phyloP scores from a whole-genome alignment of 345 rosid genomes.

The Firmiana major region DNA sequence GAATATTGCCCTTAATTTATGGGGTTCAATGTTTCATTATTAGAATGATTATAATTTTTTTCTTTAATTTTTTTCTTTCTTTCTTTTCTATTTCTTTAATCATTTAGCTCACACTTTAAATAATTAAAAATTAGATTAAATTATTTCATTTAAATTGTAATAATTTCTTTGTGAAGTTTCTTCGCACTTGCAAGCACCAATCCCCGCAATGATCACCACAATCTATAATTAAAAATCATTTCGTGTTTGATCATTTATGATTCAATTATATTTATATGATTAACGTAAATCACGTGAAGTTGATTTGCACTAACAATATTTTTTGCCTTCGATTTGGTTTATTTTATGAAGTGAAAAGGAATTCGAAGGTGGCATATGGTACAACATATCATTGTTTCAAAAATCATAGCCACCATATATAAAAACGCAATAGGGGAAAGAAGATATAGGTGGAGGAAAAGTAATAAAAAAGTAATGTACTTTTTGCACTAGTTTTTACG shows the following conservation, averaged over 20 bases:
- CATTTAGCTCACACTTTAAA: background rate
- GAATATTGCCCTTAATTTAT: background rate
- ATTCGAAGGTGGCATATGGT: background rate
- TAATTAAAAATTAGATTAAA: background rate
- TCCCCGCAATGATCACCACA: background rate
- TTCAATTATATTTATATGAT: background rate
- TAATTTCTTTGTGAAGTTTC: background rate
- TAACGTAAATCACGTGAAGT: constrained; percentile 4
- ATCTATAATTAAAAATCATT: background rate
- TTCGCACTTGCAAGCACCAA: background rate
- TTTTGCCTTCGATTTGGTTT: background rate
- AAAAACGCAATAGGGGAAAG: background rate
- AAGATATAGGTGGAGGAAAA: background rate
- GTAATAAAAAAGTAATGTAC: too few species aligned
- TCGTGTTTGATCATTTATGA: background rate
- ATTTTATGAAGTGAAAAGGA: background rate
- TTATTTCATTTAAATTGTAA: background rate
- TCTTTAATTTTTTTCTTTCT: too few species aligned
- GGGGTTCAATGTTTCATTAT: background rate
- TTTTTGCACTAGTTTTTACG: too few species aligned
- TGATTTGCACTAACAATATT: background rate
- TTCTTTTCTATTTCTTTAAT: background rate
- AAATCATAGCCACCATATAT: too few species aligned
- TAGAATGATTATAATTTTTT: background rate
- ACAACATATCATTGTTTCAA: background rate